Evolutionary conservation across 495 filamentous ascomycete genomes (phyloP), one percentile per base, ranked within the genome.

Genomic region (Daldinia vernicosa): DNA sequence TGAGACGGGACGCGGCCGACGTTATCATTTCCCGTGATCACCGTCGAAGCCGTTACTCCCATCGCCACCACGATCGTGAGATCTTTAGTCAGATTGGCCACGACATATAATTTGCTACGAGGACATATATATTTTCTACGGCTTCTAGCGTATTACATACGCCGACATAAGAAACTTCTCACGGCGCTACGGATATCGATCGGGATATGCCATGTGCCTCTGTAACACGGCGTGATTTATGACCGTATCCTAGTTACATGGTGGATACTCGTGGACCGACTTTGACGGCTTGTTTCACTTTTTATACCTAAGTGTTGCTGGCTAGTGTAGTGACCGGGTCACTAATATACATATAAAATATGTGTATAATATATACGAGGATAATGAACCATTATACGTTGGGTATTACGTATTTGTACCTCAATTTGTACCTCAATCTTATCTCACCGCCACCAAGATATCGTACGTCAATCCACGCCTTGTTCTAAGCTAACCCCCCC

Each of bases 241-340:
- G 27, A 40, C 40, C 26, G 26, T n/a, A 53, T 28, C 59, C 45
- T 33, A 52, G 63, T 53, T 59, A 53, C 37, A 39, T 50, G 50
- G 56, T 68, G 65, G 70, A 30, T 65, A 45, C 56, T 37, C 17
- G 33, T 65, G 47, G 62, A 43, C 22, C 62, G 50, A 58, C 30
- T 66, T 66, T 14, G 66, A 66, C 70, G 62, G 70, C 45, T 43
- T 61, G 70, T 73, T 73, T 73, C 70, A 73, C 70, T 40, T 65
- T 54, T 55, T 50, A 30, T 60, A 35, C 12, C 11, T 47, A 22
- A 12, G 19, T 47, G 17, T 47, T 47, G 43, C 8, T 47, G 19
- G 17, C 19, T 22, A 47, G 27, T 26, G 24, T 28, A 14, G 51
- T 54, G 6, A 35, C n/a, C 33, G 27, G 27, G 43, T 15, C 19